These are phyloP conservation scores for Aspergillus alliaceus DNA, from an alignment of 2,329 filamentous ascomycete species.

Conservation along the genomic window DNA sequence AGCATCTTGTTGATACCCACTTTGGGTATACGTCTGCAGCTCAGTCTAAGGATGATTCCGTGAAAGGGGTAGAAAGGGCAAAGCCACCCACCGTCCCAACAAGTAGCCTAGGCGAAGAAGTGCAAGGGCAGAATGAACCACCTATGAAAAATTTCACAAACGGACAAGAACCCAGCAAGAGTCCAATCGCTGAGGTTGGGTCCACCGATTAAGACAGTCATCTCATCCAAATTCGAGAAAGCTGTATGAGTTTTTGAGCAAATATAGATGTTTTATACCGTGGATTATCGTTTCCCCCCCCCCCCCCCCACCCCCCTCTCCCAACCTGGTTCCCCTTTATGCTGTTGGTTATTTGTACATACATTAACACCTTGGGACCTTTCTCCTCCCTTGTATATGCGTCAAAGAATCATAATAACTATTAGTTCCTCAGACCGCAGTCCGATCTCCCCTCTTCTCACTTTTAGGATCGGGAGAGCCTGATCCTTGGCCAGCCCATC, in stretches of 20 bases:
- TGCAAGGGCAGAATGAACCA: neutral
- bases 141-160: neutral
- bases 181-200: neutral
- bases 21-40: slow-evolving; percentile 75
- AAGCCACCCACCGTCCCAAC: slow-evolving; percentile 58
- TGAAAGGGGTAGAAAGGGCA: slow-evolving; percentile 68
- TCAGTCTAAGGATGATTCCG: slow-evolving; percentile 65
- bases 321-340: too few relatives aligned
- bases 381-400: neutral
- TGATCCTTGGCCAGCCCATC: neutral
- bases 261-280: neutral
- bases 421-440: neutral
- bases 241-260: neutral
- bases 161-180: neutral
- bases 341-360: neutral
- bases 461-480: neutral
- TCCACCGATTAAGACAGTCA: neutral
- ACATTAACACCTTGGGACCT: neutral
- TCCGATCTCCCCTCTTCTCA: neutral
- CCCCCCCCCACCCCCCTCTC: too few relatives aligned
- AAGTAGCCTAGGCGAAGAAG: slow-evolving; percentile 20
- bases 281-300: neutral
- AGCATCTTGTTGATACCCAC: slow-evolving; percentile 92
- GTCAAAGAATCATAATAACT: neutral
- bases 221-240: neutral